Percentiles rank a stretch among this genome's conserved stretches.
These are phyloP conservation scores for Coleophoma crateriformis DNA, from an alignment of 2,329 filamentous ascomycete genomes.

Conservation along the genomic window DNA sequence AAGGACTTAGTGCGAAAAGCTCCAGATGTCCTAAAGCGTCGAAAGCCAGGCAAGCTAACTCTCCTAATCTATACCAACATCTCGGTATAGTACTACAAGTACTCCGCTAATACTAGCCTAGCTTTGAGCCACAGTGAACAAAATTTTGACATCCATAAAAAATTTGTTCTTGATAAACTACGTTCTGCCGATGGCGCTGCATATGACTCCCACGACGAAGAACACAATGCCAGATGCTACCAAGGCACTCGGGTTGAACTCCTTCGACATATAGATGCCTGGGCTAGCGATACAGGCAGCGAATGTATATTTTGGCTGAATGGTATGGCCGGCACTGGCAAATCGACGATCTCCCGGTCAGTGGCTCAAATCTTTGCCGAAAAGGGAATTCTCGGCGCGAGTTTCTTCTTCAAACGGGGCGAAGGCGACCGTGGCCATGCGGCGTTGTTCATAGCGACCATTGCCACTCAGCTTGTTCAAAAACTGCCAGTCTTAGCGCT, in stretches of 20 bases:
- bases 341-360: constrained; percentile 7
- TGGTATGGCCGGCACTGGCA: constrained; percentile 22
- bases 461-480: constrained; percentile 28
- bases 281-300: constrained; percentile 9
- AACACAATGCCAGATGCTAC: constrained; percentile 20
- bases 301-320: constrained; percentile 26
- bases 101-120: too few relatives aligned
- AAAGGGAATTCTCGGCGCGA: constrained; percentile 4
- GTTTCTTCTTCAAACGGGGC: constrained; percentile 10
- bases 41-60: too few relatives aligned
- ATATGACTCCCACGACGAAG: constrained; percentile 13
- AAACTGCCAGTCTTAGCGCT: constrained; percentile 15
- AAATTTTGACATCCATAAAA: too few relatives aligned
- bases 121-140: too few relatives aligned
- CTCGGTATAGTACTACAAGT: too few relatives aligned
- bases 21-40: too few relatives aligned
- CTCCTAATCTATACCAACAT: too few relatives aligned
- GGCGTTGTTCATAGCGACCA: constrained; percentile 32
- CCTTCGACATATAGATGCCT: constrained; percentile 16
- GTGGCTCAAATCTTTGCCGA: constrained; percentile 5
- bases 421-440: constrained; percentile 28
- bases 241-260: constrained; percentile 19
- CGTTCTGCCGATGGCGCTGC: constrained; percentile 8
- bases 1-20: too few relatives aligned
- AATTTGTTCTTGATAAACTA: neutral